Percentiles rank a stretch among this genome's conserved stretches.
These are phyloP conservation scores for Crucihimalaya himalaica DNA, from an alignment of 345 rosid species.

Conservation along the genomic window DNA sequence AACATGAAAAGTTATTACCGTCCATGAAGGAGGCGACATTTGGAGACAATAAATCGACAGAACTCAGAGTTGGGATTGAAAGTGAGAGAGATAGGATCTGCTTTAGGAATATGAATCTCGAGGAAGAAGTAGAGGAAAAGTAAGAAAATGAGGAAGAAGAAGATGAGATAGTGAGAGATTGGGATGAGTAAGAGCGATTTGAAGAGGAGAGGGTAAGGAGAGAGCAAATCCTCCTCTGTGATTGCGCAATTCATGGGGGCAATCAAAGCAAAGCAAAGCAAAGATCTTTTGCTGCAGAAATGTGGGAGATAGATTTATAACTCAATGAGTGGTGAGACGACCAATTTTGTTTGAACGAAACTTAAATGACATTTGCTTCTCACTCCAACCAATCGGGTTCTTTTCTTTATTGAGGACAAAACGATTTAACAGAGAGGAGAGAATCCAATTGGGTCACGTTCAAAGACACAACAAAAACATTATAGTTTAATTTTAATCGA, in stretches of 20 bases:
- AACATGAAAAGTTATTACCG: conserved; percentile 42
- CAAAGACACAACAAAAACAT: too few species aligned
- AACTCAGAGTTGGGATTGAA: conserved; percentile 52
- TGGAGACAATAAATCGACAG: conserved; percentile 60
- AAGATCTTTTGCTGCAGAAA: conserved; percentile 14
- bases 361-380: background rate
- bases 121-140: conserved; percentile 58
- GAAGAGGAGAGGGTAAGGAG: conserved; percentile 52
- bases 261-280: background rate
- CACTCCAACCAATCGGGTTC: background rate
- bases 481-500: too few species aligned
- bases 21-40: conserved; percentile 67
- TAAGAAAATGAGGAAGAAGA: conserved; percentile 28
- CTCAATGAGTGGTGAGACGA: background rate
- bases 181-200: conserved; percentile 55
- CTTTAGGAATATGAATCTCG: conserved; percentile 62
- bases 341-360: background rate
- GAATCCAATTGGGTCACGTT: too few species aligned
- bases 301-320: background rate
- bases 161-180: conserved; percentile 51
- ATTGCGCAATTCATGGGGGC: conserved; percentile 9
- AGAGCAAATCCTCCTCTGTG: conserved; percentile 28
- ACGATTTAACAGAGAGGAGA: background rate
- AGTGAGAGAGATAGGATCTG: conserved; percentile 51
- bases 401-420: background rate